Evolutionary conservation across 306 rosid species (phyloP).

Genomic region (Casuarina cunninghamiana): DNA sequence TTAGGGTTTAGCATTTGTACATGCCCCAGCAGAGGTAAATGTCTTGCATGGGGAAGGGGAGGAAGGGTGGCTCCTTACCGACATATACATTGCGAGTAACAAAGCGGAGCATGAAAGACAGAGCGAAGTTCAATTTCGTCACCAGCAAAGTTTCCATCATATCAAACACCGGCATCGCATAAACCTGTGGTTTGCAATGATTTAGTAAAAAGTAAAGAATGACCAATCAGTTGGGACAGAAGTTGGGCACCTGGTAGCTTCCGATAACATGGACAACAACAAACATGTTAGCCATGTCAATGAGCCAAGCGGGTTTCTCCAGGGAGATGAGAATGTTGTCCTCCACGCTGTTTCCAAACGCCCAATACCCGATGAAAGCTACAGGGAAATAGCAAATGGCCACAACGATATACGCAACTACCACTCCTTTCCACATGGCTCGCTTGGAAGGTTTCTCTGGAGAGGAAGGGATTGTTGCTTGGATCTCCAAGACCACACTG

Average conservation of each 20-base stretch:
- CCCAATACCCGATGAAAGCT: slow-evolving; percentile 60
- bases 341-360: slow-evolving; percentile 50
- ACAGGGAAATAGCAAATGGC: slow-evolving; percentile 81
- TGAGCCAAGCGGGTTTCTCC: slow-evolving; percentile 65
- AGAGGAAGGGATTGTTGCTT: slow-evolving; percentile 86
- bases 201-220: background rate
- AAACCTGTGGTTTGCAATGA: slow-evolving; percentile 39
- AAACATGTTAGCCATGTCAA: slow-evolving; percentile 67
- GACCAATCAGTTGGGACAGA: background rate
- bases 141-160: slow-evolving; percentile 74
- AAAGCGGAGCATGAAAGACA: slow-evolving; percentile 57
- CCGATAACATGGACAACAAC: slow-evolving; percentile 80
- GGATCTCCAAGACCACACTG: slow-evolving; percentile 82
- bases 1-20: no score
- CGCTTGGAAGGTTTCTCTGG: slow-evolving; percentile 74
- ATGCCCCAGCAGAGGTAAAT: slow-evolving; percentile 42
- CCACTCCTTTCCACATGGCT: slow-evolving; percentile 86
- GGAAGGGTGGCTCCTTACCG: slow-evolving; percentile 38
- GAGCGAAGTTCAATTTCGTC: slow-evolving; percentile 42
- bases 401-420: slow-evolving; percentile 70
- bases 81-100: slow-evolving; percentile 51
- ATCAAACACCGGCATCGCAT: slow-evolving; percentile 82
- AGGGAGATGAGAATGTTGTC: slow-evolving; percentile 52
- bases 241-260: slow-evolving; percentile 62
- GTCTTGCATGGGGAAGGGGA: background rate